Conservation (phyloP, 106 monocot species). For the Allium fistulosum region DNA sequence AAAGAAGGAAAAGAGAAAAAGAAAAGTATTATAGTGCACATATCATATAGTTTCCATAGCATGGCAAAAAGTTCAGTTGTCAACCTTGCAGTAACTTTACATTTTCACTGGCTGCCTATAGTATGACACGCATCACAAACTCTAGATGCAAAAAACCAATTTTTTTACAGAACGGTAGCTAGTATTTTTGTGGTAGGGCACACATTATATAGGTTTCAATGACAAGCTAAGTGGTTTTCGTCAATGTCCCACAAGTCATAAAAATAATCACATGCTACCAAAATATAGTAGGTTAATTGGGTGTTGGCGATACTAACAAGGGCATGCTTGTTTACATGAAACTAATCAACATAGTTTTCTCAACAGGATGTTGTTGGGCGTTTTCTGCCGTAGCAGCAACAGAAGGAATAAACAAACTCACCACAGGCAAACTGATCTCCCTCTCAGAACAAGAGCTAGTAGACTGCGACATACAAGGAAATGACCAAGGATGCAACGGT, state of each 20-base stretch:
- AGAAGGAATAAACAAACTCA: conserved; percentile 19
- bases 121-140: too few species aligned
- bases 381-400: conserved; percentile 21
- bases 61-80: background rate
- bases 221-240: background rate
- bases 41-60: too few species aligned
- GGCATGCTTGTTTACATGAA: background rate
- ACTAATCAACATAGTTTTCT: conserved; percentile 3
- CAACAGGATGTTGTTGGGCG: conserved; percentile 23
- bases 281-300: background rate
- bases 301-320: background rate
- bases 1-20: too few species aligned
- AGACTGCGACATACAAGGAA: conserved; percentile 8
- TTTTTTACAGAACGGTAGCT: too few species aligned
- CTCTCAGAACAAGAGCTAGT: conserved; percentile 24
- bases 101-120: background rate
- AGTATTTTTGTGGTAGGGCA: too few species aligned
- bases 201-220: background rate
- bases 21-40: too few species aligned
- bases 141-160: too few species aligned
- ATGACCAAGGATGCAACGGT: conserved; percentile 9
- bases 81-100: background rate
- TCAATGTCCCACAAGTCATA: background rate
- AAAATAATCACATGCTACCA: background rate
- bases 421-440: conserved; percentile 11